These are phyloP conservation scores for Komagataella populi DNA, from an alignment of 805 yeast genomes.

Conservation along the genomic window DNA sequence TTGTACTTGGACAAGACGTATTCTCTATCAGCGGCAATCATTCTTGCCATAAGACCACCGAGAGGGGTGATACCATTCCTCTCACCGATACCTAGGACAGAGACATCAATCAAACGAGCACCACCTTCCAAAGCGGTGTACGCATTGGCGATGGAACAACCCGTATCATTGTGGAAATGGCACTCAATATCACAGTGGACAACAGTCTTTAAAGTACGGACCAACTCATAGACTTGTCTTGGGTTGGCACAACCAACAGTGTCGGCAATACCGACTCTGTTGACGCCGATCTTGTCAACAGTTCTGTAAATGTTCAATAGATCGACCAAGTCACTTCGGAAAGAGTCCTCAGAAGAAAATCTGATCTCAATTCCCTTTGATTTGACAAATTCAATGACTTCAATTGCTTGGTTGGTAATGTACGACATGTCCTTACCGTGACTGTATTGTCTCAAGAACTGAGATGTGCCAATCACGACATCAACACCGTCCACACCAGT, in stretches of 20 bases:
- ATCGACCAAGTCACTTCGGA: conserved; percentile 93
- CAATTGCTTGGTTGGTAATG: conserved; percentile 90
- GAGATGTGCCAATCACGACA: conserved; percentile 95
- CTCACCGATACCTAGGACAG: conserved; percentile 97
- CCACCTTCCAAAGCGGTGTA: conserved; percentile 98
- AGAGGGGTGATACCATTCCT: conserved; percentile 96
- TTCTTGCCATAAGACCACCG: conserved; percentile 97
- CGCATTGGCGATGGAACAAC: conserved; percentile 97
- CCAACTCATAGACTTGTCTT: conserved; percentile 94
- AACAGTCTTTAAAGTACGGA: conserved; percentile 83
- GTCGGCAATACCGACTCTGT: conserved; percentile 98
- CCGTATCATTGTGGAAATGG: conserved; percentile 98
- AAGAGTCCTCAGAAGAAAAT: conserved; percentile 93
- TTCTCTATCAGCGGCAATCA: conserved; percentile 97
- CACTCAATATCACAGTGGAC: conserved; percentile 96
- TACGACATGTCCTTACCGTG: conserved; percentile 99
- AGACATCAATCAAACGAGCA: conserved; percentile 86
- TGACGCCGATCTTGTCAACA: conserved; percentile 94
- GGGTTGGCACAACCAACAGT: conserved; percentile 99
- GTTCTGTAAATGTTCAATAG: conserved; percentile 90
- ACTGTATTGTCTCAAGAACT: conserved; percentile 83
- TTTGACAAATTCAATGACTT: conserved; percentile 95
- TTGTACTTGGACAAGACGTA: conserved; percentile 91
- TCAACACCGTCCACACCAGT: conserved; percentile 99
- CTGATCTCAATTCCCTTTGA: conserved; percentile 94